Conservation (phyloP, 345 rosid genomes). For the Gossypium mustelinum region DNA sequence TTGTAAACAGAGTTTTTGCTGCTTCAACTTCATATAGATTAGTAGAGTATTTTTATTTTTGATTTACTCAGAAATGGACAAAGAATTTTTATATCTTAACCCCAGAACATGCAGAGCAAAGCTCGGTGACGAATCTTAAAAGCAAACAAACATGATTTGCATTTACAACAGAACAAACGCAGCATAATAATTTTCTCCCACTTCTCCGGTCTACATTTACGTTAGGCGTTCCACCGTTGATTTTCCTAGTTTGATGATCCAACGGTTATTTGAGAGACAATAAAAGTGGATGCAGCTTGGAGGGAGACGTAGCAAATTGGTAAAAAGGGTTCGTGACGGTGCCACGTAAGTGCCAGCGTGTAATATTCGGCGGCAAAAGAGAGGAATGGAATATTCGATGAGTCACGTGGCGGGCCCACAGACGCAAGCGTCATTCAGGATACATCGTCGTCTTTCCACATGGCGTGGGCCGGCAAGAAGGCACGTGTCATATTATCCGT, state of each 20-base stretch:
- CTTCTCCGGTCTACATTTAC: not conserved
- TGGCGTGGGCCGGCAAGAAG: not conserved
- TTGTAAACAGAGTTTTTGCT: not conserved
- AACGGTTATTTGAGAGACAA: not conserved
- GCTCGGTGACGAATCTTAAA: conserved; percentile 58
- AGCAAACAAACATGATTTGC: conserved; percentile 26
- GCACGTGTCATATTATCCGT: conserved; percentile 8
- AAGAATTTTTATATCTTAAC: not conserved
- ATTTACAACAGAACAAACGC: not conserved
- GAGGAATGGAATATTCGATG: conserved; percentile 16
- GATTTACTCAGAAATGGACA: not conserved
- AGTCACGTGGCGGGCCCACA: conserved; percentile 38
- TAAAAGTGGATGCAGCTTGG: not conserved
- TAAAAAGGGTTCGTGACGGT: not conserved
- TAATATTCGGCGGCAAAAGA: conserved; percentile 34
- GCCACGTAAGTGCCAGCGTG: conserved; percentile 35
- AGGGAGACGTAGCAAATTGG: not conserved
- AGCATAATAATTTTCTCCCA: not conserved
- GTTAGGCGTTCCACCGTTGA: not conserved
- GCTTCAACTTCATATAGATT: not conserved
- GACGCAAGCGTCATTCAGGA: not conserved
- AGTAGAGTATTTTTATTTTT: not conserved
- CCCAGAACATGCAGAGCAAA: conserved; percentile 42
- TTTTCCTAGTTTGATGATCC: not conserved
- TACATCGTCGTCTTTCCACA: not conserved